Conservation (phyloP, 331 rosid genomes). For the Malus hybrid region DNA sequence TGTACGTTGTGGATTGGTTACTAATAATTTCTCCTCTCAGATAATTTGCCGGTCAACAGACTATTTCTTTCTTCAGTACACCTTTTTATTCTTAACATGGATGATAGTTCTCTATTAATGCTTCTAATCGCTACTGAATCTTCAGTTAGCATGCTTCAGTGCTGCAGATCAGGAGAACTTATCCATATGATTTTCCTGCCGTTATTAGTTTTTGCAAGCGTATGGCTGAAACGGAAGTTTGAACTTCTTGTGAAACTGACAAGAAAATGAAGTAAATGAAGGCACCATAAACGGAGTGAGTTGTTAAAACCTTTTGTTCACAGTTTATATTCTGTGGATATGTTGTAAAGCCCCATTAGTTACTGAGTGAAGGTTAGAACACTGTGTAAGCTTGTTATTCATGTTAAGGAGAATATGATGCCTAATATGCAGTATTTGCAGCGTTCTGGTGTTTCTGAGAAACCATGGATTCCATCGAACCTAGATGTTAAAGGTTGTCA, state of each 20-base stretch:
- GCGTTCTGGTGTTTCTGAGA: background rate
- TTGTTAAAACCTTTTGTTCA: too few relatives aligned
- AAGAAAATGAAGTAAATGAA: too few relatives aligned
- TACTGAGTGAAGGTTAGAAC: too few relatives aligned
- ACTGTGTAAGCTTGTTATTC: too few relatives aligned
- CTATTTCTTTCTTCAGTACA: background rate
- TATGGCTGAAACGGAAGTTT: background rate
- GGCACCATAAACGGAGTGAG: too few relatives aligned
- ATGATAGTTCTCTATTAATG: background rate
- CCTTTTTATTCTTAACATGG: background rate
- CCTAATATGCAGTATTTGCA: too few relatives aligned
- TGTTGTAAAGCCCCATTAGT: too few relatives aligned
- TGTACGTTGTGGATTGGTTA: background rate
- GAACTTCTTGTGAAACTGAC: too few relatives aligned
- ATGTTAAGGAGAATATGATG: too few relatives aligned
- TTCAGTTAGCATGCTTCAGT: background rate
- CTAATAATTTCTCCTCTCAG: too few relatives aligned
- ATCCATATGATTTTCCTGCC: background rate
- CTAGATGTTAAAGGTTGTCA: constrained; percentile 7
- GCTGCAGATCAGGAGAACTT: background rate
- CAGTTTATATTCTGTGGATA: too few relatives aligned
- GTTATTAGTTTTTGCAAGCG: background rate
- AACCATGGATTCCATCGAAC: constrained; percentile 18
- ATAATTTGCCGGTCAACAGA: too few relatives aligned
- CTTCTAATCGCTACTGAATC: background rate